Base-by-base conservation (phyloP, 441 rosid species). In the Breynia disticha region DNA sequence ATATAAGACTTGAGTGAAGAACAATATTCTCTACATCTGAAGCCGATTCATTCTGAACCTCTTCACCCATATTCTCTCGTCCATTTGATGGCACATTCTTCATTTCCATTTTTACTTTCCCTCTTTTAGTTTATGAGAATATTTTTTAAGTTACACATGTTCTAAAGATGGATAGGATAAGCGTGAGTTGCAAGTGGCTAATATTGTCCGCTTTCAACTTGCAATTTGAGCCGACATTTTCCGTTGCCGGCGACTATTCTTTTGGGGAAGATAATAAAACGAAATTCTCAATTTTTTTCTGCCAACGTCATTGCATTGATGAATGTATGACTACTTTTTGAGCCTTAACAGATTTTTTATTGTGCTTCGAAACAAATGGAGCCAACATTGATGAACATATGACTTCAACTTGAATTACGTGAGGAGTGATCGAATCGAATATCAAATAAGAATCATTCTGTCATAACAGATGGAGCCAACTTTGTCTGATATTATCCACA, bases 121-220 rank as follows among this genome's bases (percentile, higher is more conserved):
- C 41, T 28, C 28, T 37, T 50, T n/a, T 10, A 22, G 44, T 4
- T 41, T 11, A 41, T 41, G 44, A 41, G 44, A n/a, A n/a, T 50
- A 59, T 54, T 46, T 56, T 11, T 60, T 50, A 19, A 54, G 16
- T 35, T 55, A 15, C 52, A 35, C 18, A 24, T 16, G 43, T 28
- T 6, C 42, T 52, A 15, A 28, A 28, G 46, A 59, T 43, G 71
- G 56, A 55, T 48, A 38, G 39, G 35, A 52, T 32, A 44, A 8
- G 61, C 65, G 39, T 59, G 72, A 54, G 50, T 44, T 24, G 61
- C 37, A 56, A 50, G 67, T 47, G 7, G 52, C 68, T 46, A 41
- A 12, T 59, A 19, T 54, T 47, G 24, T 52, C 15, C 7, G 41
- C 50, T 60, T n/a, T 46, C 16, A 35, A 63, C 57, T 59, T 62